phyloP scores from a whole-genome alignment of 768 basidiomycete genomes.

The Pisolithus microcarpus region DNA sequence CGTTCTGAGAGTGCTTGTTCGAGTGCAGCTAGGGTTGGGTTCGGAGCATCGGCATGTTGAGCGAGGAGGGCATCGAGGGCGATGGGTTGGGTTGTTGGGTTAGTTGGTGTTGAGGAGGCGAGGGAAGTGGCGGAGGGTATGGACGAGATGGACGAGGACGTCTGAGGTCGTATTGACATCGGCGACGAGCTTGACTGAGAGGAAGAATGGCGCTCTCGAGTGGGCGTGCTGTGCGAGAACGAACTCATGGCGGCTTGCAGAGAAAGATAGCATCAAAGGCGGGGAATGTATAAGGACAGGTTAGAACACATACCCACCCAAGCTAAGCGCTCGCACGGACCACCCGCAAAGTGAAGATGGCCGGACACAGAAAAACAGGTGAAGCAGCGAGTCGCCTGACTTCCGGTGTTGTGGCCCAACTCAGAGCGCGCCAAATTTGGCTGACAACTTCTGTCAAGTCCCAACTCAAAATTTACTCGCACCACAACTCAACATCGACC shows the following conservation, averaged over 20 bases:
- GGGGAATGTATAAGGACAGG: too few species aligned
- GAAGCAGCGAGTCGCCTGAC: too few species aligned
- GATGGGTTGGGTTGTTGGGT: constrained; percentile 28
- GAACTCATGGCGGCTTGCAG: neutral
- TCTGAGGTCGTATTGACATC: constrained; percentile 25
- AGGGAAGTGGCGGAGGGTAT: constrained; percentile 18
- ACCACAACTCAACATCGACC: too few species aligned
- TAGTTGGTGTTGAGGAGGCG: constrained; percentile 19
- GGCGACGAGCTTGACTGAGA: constrained; percentile 20
- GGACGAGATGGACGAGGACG: constrained; percentile 25
- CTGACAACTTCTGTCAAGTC: too few species aligned
- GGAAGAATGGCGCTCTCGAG: constrained; percentile 19
- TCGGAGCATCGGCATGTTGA: constrained; percentile 43
- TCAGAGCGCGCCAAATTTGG: too few species aligned
- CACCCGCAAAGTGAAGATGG: too few species aligned
- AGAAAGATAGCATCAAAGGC: too few species aligned
- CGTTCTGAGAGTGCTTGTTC: constrained; percentile 75
- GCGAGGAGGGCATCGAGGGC: constrained; percentile 50
- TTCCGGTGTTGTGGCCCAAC: too few species aligned
- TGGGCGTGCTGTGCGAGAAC: constrained; percentile 11
- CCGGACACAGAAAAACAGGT: too few species aligned
- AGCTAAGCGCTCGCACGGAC: too few species aligned
- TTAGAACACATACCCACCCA: too few species aligned
- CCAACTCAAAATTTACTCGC: too few species aligned
- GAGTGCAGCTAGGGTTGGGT: constrained; percentile 55